These are phyloP conservation scores for Scedosporium apiospermum DNA, from an alignment of 2,329 filamentous ascomycete genomes.

Conservation along the genomic window DNA sequence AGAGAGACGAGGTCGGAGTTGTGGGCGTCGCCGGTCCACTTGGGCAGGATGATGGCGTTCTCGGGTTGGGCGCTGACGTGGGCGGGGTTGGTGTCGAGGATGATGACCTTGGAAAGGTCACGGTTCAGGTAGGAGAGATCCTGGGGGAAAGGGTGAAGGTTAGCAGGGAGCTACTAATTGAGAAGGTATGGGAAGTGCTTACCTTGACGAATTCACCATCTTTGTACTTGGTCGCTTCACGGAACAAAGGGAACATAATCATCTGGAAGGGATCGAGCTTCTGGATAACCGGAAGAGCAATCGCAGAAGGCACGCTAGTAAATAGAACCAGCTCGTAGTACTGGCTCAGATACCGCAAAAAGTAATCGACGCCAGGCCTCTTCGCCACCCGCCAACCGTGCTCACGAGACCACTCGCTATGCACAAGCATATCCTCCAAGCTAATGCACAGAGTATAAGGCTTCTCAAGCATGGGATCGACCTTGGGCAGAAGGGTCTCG, in stretches of 20 bases:
- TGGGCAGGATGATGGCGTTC: constrained; percentile 84
- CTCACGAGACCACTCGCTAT: constrained; percentile 89
- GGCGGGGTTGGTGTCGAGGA: constrained; percentile 76
- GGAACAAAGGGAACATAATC: constrained; percentile 88
- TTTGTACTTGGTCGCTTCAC: constrained; percentile 95
- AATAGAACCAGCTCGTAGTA: constrained; percentile 98
- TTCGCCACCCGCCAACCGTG: constrained; percentile 95
- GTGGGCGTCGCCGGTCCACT: constrained; percentile 75
- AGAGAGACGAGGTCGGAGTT: constrained; percentile 82
- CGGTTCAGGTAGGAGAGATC: constrained; percentile 97
- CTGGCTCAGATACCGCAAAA: constrained; percentile 89
- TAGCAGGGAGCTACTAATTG: neutral
- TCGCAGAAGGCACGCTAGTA: constrained; percentile 75
- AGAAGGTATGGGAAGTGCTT: constrained; percentile 14
- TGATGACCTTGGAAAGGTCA: constrained; percentile 87
- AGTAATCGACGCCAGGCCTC: constrained; percentile 92
- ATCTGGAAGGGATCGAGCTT: constrained; percentile 94
- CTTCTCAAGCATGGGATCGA: constrained; percentile 68
- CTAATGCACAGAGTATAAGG: constrained; percentile 90
- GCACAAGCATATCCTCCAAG: constrained; percentile 86
- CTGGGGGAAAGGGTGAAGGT: constrained; percentile 29
- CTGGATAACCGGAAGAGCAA: constrained; percentile 77
- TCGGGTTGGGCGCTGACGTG: constrained; percentile 90
- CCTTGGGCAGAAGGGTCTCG: constrained; percentile 79
- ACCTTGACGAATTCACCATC: constrained; percentile 96